A percentile compares a stretch with the other conserved stretches of the same genome.
phyloP scores from a whole-genome alignment of 805 yeast species.

The Ogataea nonfermentans region DNA sequence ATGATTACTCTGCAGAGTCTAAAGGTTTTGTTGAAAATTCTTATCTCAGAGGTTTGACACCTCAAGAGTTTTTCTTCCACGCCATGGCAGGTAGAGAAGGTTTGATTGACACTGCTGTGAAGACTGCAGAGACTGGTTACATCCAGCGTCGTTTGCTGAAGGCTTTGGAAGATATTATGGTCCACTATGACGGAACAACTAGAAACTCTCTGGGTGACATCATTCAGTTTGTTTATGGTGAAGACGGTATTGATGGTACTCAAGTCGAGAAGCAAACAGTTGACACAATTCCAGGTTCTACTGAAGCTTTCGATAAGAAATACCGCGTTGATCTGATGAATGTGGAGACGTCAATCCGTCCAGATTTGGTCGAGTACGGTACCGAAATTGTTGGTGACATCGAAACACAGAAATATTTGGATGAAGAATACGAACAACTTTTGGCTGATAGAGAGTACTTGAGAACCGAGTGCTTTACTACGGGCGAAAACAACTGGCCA shows the following conservation, averaged over 20 bases:
- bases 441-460: constrained; percentile 72
- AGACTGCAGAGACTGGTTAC: constrained; percentile 98
- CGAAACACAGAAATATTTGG: constrained; percentile 74
- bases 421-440: constrained; percentile 80
- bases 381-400: constrained; percentile 88
- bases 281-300: constrained; percentile 94
- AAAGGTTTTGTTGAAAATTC: constrained; percentile 98
- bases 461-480: constrained; percentile 77
- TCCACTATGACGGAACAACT: constrained; percentile 96
- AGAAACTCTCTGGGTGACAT: constrained; percentile 96
- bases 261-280: constrained; percentile 95
- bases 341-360: constrained; percentile 59
- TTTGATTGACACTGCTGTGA: constrained; percentile 97
- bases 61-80: constrained; percentile 98
- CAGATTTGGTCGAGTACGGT: constrained; percentile 81
- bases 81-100: constrained; percentile 99
- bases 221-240: constrained; percentile 96
- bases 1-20: constrained; percentile 97
- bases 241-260: constrained; percentile 98
- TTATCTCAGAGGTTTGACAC: constrained; percentile 93
- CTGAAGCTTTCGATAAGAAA: constrained; percentile 74
- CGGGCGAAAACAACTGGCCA: constrained; percentile 97
- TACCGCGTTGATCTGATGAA: constrained; percentile 86
- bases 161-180: constrained; percentile 96
- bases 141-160: constrained; percentile 97